Evolutionary conservation across 345 rosid species (phyloP).

Genomic region (Turnera subulata): DNA sequence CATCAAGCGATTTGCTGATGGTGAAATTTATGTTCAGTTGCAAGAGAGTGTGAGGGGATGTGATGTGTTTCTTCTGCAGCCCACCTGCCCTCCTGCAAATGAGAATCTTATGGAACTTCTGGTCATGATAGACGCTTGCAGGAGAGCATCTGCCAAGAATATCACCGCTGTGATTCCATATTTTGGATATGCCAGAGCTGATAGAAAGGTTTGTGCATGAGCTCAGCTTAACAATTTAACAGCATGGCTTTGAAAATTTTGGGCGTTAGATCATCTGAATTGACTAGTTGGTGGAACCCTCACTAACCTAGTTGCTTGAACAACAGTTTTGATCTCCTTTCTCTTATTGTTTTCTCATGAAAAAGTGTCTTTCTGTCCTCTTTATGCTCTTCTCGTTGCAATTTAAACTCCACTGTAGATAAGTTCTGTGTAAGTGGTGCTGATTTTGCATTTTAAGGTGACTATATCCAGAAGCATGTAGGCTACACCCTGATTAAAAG

Average conservation of each 20-base stretch:
- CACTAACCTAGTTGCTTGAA: neutral
- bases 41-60: slow-evolving; percentile 98
- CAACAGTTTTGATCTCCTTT: neutral
- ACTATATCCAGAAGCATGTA: no score
- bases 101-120: slow-evolving; percentile 96
- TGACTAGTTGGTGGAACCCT: neutral
- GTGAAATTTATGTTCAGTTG: slow-evolving; percentile 88
- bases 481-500: no score
- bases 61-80: slow-evolving; percentile 85
- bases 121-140: slow-evolving; percentile 92
- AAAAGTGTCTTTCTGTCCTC: neutral
- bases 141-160: slow-evolving; percentile 88
- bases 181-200: slow-evolving; percentile 97
- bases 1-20: slow-evolving; percentile 92
- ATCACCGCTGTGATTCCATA: slow-evolving; percentile 96
- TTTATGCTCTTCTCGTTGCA: neutral
- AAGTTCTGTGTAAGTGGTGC: no score
- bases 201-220: slow-evolving; percentile 60
- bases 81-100: slow-evolving; percentile 93
- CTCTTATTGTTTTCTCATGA: neutral
- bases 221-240: neutral
- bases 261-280: neutral
- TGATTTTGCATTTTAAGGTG: no score
- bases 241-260: neutral
- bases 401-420: no score